These are phyloP conservation scores for Spizellomyces sp. DNA, from an alignment of 192 early-diverging fungal species.

Conservation along the genomic window DNA sequence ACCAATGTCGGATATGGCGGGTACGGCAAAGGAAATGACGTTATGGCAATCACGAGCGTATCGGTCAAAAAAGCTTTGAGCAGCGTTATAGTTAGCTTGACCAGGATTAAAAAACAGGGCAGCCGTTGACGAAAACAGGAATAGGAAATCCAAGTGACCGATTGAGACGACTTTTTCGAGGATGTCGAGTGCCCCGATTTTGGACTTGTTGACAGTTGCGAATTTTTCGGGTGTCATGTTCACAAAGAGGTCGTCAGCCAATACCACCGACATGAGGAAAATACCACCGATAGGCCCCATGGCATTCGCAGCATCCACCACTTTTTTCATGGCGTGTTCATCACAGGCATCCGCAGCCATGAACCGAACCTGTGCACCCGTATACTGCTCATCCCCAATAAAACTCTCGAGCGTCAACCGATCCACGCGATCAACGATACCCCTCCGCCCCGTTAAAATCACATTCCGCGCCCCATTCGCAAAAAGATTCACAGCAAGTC, in stretches of 20 bases:
- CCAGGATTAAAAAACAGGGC: background rate
- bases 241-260: slow-evolving; percentile 20
- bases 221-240: slow-evolving; percentile 16
- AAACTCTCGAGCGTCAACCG: background rate
- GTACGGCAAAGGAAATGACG: too few relatives aligned
- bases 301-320: slow-evolving; percentile 1
- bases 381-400: background rate
- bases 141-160: background rate
- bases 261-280: slow-evolving; percentile 30
- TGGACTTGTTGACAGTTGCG: slow-evolving; percentile 16
- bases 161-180: background rate
- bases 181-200: slow-evolving; percentile 17
- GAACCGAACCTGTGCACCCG: background rate
- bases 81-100: background rate
- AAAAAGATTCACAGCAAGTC: slow-evolving; percentile 20
- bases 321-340: slow-evolving; percentile 3
- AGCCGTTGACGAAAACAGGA: background rate
- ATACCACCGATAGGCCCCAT: slow-evolving; percentile 28
- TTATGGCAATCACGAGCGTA: too few relatives aligned
- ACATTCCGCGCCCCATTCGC: slow-evolving; percentile 22
- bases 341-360: slow-evolving; percentile 24
- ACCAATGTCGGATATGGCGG: too few relatives aligned
- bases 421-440: slow-evolving; percentile 1
- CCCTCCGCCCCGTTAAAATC: slow-evolving; percentile 24
- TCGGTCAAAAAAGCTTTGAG: too few relatives aligned